Evolutionary conservation across 2,329 filamentous ascomycete species (phyloP).

Genomic region (Podosphaera leucotricha): DNA sequence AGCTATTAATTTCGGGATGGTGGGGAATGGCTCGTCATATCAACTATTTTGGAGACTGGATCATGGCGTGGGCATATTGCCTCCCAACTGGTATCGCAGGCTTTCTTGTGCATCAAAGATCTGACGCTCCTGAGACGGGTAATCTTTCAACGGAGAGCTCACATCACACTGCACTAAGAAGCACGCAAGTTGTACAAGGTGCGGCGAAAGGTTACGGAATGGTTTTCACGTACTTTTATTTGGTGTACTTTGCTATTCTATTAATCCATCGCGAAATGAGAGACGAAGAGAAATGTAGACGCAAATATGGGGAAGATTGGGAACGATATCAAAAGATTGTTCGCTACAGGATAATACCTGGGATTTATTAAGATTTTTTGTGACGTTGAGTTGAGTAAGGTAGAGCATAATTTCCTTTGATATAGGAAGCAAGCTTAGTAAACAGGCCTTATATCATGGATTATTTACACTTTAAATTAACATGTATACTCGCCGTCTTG

Average conservation of each 20-base stretch:
- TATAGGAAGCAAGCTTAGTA: background rate
- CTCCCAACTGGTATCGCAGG: constrained; percentile 70
- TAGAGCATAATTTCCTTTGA: no score
- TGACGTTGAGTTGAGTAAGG: background rate
- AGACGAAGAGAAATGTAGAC: constrained; percentile 74
- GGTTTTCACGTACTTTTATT: constrained; percentile 81
- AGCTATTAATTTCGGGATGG: constrained; percentile 69
- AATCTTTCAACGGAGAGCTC: constrained; percentile 24
- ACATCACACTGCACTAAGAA: constrained; percentile 27
- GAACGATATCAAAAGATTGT: constrained; percentile 67
- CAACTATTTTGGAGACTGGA: constrained; percentile 91
- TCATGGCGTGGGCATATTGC: constrained; percentile 78
- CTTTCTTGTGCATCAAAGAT: constrained; percentile 39
- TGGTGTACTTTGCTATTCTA: constrained; percentile 73
- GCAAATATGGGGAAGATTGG: constrained; percentile 89
- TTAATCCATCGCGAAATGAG: constrained; percentile 67
- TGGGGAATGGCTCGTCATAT: constrained; percentile 84
- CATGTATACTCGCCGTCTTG: no score
- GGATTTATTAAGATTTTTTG: constrained; percentile 38
- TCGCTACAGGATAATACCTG: constrained; percentile 47
- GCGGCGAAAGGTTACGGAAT: constrained; percentile 64
- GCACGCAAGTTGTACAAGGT: constrained; percentile 43
- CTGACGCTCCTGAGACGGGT: constrained; percentile 26
- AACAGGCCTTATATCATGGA: background rate
- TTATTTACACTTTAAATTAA: no score